Conservation (phyloP, 805 yeast genomes). For the Metschnikowia drakensbergensis region DNA sequence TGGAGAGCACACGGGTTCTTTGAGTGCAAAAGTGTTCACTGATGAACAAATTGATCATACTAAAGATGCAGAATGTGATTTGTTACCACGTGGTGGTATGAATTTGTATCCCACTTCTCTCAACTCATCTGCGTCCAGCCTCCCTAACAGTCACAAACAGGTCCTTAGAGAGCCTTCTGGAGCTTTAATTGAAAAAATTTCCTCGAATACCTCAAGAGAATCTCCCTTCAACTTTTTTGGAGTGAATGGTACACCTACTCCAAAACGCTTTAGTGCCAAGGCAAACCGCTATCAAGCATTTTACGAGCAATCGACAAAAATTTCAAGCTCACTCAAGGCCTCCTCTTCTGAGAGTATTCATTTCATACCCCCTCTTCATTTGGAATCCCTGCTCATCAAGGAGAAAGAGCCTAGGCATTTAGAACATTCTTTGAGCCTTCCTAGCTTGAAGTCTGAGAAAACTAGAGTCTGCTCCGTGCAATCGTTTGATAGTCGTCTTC, state of each 20-base stretch:
- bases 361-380: slow-evolving; percentile 6
- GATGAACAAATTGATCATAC: not conserved
- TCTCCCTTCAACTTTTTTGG: slow-evolving; percentile 17
- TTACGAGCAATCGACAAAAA: slow-evolving; percentile 42
- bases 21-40: not conserved
- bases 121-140: slow-evolving; percentile 33
- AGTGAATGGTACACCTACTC: slow-evolving; percentile 17
- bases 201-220: slow-evolving; percentile 33
- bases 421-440: slow-evolving; percentile 24
- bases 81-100: not conserved
- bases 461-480: not conserved
- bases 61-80: not conserved
- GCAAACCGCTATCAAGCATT: slow-evolving; percentile 47
- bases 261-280: slow-evolving; percentile 38
- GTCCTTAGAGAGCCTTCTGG: slow-evolving; percentile 4
- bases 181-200: slow-evolving; percentile 28
- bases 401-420: slow-evolving; percentile 4
- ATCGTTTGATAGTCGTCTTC: not conserved
- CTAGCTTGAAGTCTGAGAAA: slow-evolving; percentile 15
- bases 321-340: slow-evolving; percentile 42
- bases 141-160: slow-evolving; percentile 15
- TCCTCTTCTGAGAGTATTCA: slow-evolving; percentile 31
- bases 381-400: not conserved
- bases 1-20: not conserved
- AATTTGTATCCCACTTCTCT: slow-evolving; percentile 22